Base-by-base conservation (phyloP, 2,329 filamentous ascomycete genomes). In the Thielaviopsis populi region DNA sequence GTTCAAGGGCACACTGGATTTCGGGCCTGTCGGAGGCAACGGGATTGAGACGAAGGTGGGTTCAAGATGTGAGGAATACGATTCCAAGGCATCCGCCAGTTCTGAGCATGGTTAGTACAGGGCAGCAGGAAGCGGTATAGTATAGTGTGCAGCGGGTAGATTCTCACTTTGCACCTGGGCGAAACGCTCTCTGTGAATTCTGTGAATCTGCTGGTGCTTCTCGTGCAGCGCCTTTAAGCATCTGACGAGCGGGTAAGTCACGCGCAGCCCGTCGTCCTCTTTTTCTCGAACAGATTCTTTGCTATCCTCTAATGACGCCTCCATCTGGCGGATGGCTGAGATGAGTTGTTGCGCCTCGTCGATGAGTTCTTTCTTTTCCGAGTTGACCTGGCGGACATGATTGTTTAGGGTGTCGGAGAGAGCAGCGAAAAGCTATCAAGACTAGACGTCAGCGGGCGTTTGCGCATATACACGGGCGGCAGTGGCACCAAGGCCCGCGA, bases 11-110 rank as follows among this genome's bases (percentile, higher is more conserved):
- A 95, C 80, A 13, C 85, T 85, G 56, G 89, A 84, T 68, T 89
- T 87, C 4, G 87, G 84, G 1, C 83, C 83, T 2, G 87, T 91
- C 0, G 92, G 92, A 1, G 94, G 94, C 6, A 99, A 82, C 48
- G 86, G 82, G 71, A 97, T 85, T 71, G 86, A 83, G 68, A 97
- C 83, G 73, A 97, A 97, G 1, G 87, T 87, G 11, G 89, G 78
- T 73, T 99, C 94, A 58, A 99, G 87, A 73, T 97, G 94, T 10
- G 89, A 95, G 1, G 94, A 95, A 73, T 97, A 99, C 4, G 92
- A 96, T 72, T 96, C 87, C 61, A 99, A 85, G 3, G 92, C 92
- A 74, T 95, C 85, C 27, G 91, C 91, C 68, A 99, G 87, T 79
- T 96, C 90, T 95, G 69, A 46, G 46, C 56, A 61, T 19, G 3